Percentiles rank a stretch among this genome's conserved stretches.
Conservation (phyloP, 805 yeast genomes). For the Candida sithepensis region DNA sequence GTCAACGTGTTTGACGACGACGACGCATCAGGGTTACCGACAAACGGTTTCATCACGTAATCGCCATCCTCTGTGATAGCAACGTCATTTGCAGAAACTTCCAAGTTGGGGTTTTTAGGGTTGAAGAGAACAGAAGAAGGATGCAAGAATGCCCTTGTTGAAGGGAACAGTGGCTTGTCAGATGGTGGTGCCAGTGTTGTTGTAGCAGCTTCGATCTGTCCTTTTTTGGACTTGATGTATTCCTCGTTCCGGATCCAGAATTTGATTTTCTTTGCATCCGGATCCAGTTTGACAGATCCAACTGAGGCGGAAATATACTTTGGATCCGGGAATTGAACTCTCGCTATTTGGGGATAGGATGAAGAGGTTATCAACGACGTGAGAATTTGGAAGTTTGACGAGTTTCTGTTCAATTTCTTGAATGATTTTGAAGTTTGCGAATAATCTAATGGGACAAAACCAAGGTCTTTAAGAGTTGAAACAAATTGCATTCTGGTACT, state of each 20-base stretch:
- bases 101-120: conserved; percentile 27
- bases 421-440: conserved; percentile 11
- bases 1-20: conserved; percentile 34
- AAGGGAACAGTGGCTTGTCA: conserved; percentile 38
- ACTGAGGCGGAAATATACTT: conserved; percentile 63
- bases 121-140: conserved; percentile 76
- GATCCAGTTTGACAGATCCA: conserved; percentile 85
- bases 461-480: conserved; percentile 70
- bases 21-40: conserved; percentile 1
- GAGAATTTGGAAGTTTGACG: conserved; percentile 46
- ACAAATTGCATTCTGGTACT: conserved; percentile 69
- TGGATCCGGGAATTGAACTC: conserved; percentile 79
- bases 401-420: conserved; percentile 46
- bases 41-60: conserved; percentile 39
- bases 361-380: conserved; percentile 75
- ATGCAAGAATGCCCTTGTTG: conserved; percentile 75
- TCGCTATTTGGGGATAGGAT: conserved; percentile 76
- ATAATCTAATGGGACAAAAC: conserved; percentile 64
- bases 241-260: conserved; percentile 70
- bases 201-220: too few species aligned
- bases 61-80: conserved; percentile 29
- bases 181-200: conserved; percentile 1
- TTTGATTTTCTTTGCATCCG: conserved; percentile 70
- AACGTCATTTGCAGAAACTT: conserved; percentile 15
- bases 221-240: conserved; percentile 30